Evolutionary conservation across 2,329 filamentous ascomycete genomes (phyloP), one percentile per base, ranked within the genome.

Genomic region (Botrytis hyacinthi): DNA sequence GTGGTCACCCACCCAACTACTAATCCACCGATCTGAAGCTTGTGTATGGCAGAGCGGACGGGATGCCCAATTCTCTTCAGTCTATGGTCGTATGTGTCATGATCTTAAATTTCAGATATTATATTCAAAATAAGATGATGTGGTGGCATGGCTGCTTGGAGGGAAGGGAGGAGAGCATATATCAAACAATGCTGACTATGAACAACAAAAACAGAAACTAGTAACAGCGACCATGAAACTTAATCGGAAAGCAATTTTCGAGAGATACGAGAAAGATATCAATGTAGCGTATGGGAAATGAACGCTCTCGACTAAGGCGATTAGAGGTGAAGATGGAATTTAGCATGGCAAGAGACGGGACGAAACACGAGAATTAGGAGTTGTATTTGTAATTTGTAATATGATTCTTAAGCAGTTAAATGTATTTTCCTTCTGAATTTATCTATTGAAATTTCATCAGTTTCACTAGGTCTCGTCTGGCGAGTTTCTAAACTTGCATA

Each of bases 91-190:
- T 62, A 62, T 62, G 60, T 62, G 60, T 0, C 6, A 2, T 22
- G 3, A 2, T 0, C 0, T 0, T 0, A 1, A 0, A 4, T 8
- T 40, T 61, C 4, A 10, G 0, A 2, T 0, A 1, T 7, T 40
- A 1, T 40, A 18, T 10, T 12, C 26, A n/a, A 6, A 1, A 9
- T 4, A 18, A 14, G 48, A n/a, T 6, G 4, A n/a, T n/a, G n/a
- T n/a, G 51, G 51, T 54, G 14, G 51, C 1, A 12, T 29, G 14
- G 51, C 51, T 57, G 3, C 16, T 18, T 29, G 4, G 14, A 18
- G 51, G 18, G 51, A 40, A 20, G 14, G 6, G 12, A 9, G 9
- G 29, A 8, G 29, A 26, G 29, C 12, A 1, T 26, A 37, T 6
- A 1, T 26, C 5, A 8, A 8, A 65, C 26, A 37, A 35, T 59